Evolutionary conservation across 2,329 filamentous ascomycete species (phyloP).

Genomic region (Dactylellina haptotyla): DNA sequence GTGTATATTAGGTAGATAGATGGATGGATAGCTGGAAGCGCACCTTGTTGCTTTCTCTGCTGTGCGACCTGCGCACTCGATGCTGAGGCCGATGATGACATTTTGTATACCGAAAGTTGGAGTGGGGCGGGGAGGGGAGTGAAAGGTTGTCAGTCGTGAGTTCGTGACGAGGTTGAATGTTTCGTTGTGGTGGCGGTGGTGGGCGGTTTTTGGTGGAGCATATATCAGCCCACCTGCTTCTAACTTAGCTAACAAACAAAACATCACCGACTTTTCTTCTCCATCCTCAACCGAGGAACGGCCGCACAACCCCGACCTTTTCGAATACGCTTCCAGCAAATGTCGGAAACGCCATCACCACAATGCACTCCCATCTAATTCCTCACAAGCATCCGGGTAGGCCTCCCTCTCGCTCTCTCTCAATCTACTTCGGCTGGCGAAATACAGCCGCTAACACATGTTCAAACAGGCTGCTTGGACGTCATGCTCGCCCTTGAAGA

Average conservation of each 20-base stretch:
- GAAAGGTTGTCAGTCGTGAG: conserved; percentile 10
- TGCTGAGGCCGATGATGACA: conserved; percentile 27
- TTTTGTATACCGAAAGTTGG: conserved; percentile 12
- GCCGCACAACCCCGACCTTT: not conserved
- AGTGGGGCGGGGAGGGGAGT: not conserved
- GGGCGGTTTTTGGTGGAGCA: conserved; percentile 38
- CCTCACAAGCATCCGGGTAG: conserved; percentile 89
- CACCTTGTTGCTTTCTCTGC: conserved; percentile 60
- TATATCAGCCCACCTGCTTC: conserved; percentile 43
- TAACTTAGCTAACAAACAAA: not conserved
- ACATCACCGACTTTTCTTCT: conserved; percentile 24
- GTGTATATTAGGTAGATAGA: no score
- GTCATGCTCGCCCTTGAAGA: conserved; percentile 94
- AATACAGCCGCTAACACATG: conserved; percentile 22
- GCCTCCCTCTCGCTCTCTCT: conserved; percentile 15
- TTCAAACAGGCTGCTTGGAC: conserved; percentile 81
- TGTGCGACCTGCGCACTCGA: conserved; percentile 47
- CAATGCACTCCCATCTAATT: conserved; percentile 97
- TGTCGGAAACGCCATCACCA: conserved; percentile 57
- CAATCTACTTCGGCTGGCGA: conserved; percentile 5
- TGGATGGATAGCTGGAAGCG: not conserved
- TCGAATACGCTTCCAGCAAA: conserved; percentile 3
- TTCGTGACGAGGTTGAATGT: conserved; percentile 4
- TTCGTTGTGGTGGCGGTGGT: not conserved
- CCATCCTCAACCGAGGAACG: conserved; percentile 13